Percentiles rank a stretch among this genome's conserved stretches.
Conservation (phyloP, 805 yeast species). For the Starmerella ratchasimensis region DNA sequence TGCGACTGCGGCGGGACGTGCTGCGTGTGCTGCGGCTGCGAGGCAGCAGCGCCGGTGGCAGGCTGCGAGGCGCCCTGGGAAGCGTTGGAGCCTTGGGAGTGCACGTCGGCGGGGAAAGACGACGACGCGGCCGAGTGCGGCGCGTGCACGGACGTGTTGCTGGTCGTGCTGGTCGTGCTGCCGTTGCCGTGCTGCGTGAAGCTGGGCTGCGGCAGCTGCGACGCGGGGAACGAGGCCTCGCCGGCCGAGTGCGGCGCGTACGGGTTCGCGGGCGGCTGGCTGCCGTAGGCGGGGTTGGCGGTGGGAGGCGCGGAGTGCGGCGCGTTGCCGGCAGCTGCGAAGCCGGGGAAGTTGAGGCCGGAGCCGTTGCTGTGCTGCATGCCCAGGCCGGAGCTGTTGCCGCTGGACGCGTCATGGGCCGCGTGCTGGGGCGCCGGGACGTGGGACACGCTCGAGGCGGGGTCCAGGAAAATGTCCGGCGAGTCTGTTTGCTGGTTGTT, state of each 20-base stretch:
- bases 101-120: too few species aligned
- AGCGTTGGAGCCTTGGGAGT: too few species aligned
- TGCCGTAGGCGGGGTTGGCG: conserved; percentile 11
- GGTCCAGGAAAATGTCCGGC: conserved; percentile 4
- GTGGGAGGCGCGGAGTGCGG: conserved; percentile 8
- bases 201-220: conserved; percentile 1
- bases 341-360: too few species aligned
- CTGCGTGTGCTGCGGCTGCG: background rate
- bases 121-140: background rate
- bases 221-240: conserved; percentile 1
- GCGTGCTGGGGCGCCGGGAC: conserved; percentile 1
- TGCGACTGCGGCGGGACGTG: background rate
- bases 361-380: conserved; percentile 4
- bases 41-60: conserved; percentile 1
- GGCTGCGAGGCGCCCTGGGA: background rate
- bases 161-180: background rate
- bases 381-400: conserved; percentile 97
- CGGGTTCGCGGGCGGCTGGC: conserved; percentile 4
- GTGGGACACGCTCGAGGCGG: background rate
- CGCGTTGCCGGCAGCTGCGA: background rate
- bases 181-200: background rate
- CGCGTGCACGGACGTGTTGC: background rate
- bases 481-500: too few species aligned
- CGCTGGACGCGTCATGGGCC: conserved; percentile 67
- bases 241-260: conserved; percentile 1